These are phyloP conservation scores for Gossypium herbaceum DNA, from an alignment of 345 rosid genomes.

Conservation along the genomic window DNA sequence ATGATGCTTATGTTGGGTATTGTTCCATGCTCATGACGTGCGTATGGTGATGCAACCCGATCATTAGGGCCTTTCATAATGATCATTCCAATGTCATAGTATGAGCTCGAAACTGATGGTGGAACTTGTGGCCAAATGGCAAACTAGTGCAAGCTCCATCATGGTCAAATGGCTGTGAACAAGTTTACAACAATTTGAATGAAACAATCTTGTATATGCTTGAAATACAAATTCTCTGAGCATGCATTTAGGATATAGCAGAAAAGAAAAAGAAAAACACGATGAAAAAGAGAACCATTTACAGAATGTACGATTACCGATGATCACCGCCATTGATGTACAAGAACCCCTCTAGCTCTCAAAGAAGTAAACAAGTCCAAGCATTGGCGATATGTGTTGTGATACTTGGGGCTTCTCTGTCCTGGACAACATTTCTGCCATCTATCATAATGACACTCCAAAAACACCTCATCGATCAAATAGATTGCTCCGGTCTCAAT, in stretches of 20 bases:
- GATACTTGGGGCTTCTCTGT: conserved; percentile 54
- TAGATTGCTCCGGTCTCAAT: conserved; percentile 58
- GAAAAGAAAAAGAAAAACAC: not conserved
- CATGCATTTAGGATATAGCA: not conserved
- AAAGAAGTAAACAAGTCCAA: conserved; percentile 54
- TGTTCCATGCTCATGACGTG: too few relatives aligned
- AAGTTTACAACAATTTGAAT: too few relatives aligned
- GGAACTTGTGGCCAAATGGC: too few relatives aligned
- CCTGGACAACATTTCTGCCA: conserved; percentile 78
- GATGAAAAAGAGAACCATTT: not conserved
- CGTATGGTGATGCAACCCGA: too few relatives aligned
- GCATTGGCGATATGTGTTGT: conserved; percentile 58
- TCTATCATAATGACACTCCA: conserved; percentile 71
- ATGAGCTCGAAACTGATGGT: too few relatives aligned
- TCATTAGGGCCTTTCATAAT: too few relatives aligned
- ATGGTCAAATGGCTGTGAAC: too few relatives aligned
- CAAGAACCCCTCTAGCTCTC: conserved; percentile 62
- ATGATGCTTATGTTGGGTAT: too few relatives aligned
- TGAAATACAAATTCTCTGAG: not conserved
- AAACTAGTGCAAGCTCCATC: too few relatives aligned
- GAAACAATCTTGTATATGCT: not conserved
- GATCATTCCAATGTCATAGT: too few relatives aligned
- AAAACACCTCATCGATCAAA: conserved; percentile 61
- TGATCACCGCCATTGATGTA: conserved; percentile 75
- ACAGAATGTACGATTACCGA: not conserved